A percentile compares a stretch with the other conserved stretches of the same genome.
These are phyloP conservation scores for Didymella sp. DNA, from an alignment of 2,329 filamentous ascomycete species.

Conservation along the genomic window DNA sequence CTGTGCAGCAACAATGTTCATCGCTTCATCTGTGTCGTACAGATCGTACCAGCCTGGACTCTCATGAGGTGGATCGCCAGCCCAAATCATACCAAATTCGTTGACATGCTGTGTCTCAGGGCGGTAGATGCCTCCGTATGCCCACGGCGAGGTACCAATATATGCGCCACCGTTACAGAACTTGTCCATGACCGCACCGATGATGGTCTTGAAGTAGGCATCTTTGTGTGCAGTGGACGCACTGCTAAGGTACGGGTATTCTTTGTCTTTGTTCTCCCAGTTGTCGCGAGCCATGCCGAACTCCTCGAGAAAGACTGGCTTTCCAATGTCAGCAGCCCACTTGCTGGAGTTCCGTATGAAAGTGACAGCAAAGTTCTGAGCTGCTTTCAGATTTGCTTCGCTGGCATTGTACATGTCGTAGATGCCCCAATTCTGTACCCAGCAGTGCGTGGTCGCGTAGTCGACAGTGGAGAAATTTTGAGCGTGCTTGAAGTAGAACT, in stretches of 20 bases:
- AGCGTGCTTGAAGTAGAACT: constrained; percentile 50
- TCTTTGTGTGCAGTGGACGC: constrained; percentile 49
- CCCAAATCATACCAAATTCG: constrained; percentile 52
- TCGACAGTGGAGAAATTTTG: constrained; percentile 49
- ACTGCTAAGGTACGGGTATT: constrained; percentile 48
- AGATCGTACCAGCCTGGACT: constrained; percentile 51
- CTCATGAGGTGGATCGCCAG: constrained; percentile 52
- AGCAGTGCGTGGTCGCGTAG: constrained; percentile 51
- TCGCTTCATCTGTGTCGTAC: constrained; percentile 49
- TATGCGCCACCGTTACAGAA: constrained; percentile 48
- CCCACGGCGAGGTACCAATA: constrained; percentile 50
- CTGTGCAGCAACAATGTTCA: constrained; percentile 47
- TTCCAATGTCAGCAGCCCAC: constrained; percentile 49
- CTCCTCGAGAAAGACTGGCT: constrained; percentile 50
- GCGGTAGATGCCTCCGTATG: constrained; percentile 50
- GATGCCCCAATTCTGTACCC: constrained; percentile 52
- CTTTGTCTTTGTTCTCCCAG: constrained; percentile 48
- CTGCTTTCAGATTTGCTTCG: constrained; percentile 39
- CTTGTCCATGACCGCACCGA: constrained; percentile 45
- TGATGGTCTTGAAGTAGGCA: constrained; percentile 49
- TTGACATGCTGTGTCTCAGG: constrained; percentile 50
- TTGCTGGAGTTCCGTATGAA: constrained; percentile 46
- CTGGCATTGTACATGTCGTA: constrained; percentile 50
- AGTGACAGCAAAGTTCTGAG: constrained; percentile 45
- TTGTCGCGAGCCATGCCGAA: constrained; percentile 53